Evolutionary conservation across 768 basidiomycete genomes (phyloP), one percentile per base, ranked within the genome.

Genomic region (Chalciporus pseudorubinellus): DNA sequence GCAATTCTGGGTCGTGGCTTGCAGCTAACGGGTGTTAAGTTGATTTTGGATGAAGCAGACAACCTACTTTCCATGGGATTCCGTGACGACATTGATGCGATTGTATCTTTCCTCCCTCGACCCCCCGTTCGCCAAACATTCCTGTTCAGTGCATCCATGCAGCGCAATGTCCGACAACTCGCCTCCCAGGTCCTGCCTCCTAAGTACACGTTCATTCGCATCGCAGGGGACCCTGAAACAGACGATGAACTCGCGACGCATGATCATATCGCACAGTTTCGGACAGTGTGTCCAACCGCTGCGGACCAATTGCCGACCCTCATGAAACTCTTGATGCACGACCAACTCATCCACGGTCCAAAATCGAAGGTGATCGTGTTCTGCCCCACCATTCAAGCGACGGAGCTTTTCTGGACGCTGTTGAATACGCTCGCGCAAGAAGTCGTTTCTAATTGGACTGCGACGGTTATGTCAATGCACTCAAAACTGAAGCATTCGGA

Each of bases 41-140:
- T 98, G 46, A 78, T 98, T 52, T 75, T 98, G 51, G 97, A 98
- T 62, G 92, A 97, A 66, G 91, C 92, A 11, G 94, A 98, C 62
- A 90, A 87, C 0, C 76, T 95, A 12, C 75, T 98, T 11, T 91
- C 93, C 50, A 88, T 94, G 86, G 94, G 94, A 58, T 97, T 95
- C 80, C 80, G 87, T 4, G 80, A 85, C 20, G 94, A 95, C 60
- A 83, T 98, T 26, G 82, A 89, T 19, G 81, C 78, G 2, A 92
- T 95, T 59, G 69, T 78, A 24, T 63, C 72, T 4, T 77, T 74
- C 60, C 74, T 95, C n/a, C 85, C 87, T 8, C 71, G 73, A 18
- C 60, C 71, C 1, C 80, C 85, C 0, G 65, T 81, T 47, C 83
- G 92, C n/a, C 93, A 95, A 64, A 95, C 93, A 0, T 86, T 95